A percentile compares a stretch with the other conserved stretches of the same genome.
Conservation (phyloP, 2,329 filamentous ascomycete species). For the Tolypocladium tropicale region DNA sequence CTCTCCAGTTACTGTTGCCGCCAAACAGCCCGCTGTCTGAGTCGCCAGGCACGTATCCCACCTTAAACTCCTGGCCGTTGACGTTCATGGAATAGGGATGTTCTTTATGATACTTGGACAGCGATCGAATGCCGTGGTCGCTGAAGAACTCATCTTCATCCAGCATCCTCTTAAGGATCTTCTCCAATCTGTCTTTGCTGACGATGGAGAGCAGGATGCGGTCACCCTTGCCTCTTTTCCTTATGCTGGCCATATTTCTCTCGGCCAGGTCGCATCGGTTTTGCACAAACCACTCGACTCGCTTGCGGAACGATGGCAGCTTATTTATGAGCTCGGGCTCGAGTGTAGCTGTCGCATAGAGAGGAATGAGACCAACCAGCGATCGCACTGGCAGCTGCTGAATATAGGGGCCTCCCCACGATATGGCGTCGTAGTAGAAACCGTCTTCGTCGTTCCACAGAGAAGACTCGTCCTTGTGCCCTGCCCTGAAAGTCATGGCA, state of each 20-base stretch:
- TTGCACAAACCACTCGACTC: constrained; percentile 88
- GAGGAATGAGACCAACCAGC: constrained; percentile 83
- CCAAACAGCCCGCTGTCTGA: constrained; percentile 93
- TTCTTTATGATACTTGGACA: constrained; percentile 86
- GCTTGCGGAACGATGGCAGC: constrained; percentile 85
- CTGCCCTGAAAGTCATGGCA: constrained; percentile 81
- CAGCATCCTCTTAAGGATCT: constrained; percentile 85
- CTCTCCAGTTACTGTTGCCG: constrained; percentile 97
- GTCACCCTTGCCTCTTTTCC: constrained; percentile 80
- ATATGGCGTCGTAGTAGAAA: constrained; percentile 98
- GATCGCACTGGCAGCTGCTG: constrained; percentile 89
- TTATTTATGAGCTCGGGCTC: constrained; percentile 91
- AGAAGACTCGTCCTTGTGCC: constrained; percentile 62
- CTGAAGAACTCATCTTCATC: constrained; percentile 90
- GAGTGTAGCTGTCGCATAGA: constrained; percentile 84
- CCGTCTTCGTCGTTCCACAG: constrained; percentile 95
- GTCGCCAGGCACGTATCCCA: constrained; percentile 88
- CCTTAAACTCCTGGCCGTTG: constrained; percentile 79
- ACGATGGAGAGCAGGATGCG: constrained; percentile 81
- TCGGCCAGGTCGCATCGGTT: constrained; percentile 80
- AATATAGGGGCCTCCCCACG: constrained; percentile 87
- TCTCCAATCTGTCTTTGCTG: constrained; percentile 82
- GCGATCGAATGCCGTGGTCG: constrained; percentile 78
- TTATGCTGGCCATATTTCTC: constrained; percentile 90
- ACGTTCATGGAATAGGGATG: constrained; percentile 93